Evolutionary conservation across 129 eudicot species (phyloP), one percentile per base, ranked within the genome.

Genomic region (Artemisia tridentata): DNA sequence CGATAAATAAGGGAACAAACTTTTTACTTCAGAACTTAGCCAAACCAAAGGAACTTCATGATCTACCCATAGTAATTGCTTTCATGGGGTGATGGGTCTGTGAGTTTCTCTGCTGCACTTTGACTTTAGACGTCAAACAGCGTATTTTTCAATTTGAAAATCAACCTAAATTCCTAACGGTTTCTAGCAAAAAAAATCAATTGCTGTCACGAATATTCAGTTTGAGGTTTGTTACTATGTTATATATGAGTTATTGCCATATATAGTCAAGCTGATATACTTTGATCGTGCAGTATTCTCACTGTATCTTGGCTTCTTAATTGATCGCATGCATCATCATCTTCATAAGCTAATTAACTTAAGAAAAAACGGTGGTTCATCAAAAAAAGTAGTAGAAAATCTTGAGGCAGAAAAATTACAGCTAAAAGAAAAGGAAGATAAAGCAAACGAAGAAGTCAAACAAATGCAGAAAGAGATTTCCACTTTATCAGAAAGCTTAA

Each of bases 311-410:
- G 98, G 96, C 19, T 92, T 92, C 79, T 66, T 92, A 69, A 89
- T 92, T 54, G 98, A 87, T 49, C 92, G 98, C 8, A 89, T 92
- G 95, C 98, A 92, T 73, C 86, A 87, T 69, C 91, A 89, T 79
- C 88, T 92, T 45, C 82, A 80, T 14, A 89, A 87, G 57, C 19
- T 89, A 65, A 89, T 61, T 54, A 72, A 49, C 47, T 50, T 92
- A 59, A 82, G 92, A 71, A 81, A 82, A 72, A 87, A 68, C 0
- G 84, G 85, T 3, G 87, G 86, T 31, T 83, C 74, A 63, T 86
- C 88, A 1, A 89, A 80, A 62, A 70, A 89, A 73, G 90, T 87
- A 73, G 80, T 89, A 3, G 96, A 92, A 84, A 87, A 59, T 78
- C 96, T 92, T 11, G 90, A 78, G 84, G 89, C 85, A 56, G 96